Evolutionary conservation across 2,329 filamentous ascomycete species (phyloP).

Genomic region (Calonectria pauciramosa): DNA sequence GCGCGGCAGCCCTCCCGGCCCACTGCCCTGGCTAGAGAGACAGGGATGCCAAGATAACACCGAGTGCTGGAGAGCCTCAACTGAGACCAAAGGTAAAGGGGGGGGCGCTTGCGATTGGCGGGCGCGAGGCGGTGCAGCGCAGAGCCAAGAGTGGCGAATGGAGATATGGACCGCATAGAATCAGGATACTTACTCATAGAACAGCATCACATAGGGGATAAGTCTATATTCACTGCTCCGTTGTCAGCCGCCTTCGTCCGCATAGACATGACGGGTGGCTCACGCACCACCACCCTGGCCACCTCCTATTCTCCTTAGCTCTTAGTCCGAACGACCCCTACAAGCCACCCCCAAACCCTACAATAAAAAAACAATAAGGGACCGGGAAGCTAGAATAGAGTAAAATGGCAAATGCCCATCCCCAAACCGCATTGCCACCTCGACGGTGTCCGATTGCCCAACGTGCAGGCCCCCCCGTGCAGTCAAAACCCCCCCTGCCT

Average conservation of each 20-base stretch:
- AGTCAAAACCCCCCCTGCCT: too few relatives aligned
- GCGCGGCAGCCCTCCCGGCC: slow-evolving; percentile 35
- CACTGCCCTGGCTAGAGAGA: slow-evolving; percentile 33
- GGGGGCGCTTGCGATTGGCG: not conserved
- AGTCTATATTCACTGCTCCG: not conserved
- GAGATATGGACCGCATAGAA: not conserved
- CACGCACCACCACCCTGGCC: not conserved
- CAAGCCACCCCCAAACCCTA: not conserved
- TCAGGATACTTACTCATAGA: not conserved
- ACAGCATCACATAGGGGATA: not conserved
- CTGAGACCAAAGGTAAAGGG: not conserved
- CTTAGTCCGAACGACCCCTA: not conserved
- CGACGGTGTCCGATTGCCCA: not conserved
- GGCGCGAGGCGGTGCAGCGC: not conserved
- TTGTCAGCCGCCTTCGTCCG: not conserved
- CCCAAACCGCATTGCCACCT: not conserved
- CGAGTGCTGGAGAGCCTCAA: slow-evolving; percentile 39
- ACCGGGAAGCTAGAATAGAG: not conserved
- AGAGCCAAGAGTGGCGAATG: not conserved
- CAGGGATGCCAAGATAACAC: slow-evolving; percentile 38
- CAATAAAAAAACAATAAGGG: not conserved
- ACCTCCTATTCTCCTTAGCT: not conserved
- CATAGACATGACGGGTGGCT: not conserved
- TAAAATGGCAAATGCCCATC: not conserved
- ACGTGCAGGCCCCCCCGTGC: not conserved